Evolutionary conservation across 2,329 filamentous ascomycete genomes (phyloP), one percentile per base, ranked within the genome.

Genomic region (Pleurostoma richardsiae): DNA sequence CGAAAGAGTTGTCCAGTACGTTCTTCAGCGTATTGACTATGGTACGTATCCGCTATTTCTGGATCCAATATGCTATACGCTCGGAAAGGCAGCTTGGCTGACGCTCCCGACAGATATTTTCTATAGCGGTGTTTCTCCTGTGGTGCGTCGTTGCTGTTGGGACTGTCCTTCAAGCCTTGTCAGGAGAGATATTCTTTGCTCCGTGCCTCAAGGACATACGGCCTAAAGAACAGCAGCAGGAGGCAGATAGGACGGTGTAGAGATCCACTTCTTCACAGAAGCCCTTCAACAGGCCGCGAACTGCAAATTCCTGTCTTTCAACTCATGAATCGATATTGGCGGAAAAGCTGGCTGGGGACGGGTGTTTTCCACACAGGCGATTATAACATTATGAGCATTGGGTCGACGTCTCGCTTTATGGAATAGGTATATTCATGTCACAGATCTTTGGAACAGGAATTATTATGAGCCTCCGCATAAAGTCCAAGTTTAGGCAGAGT

Each of bases 111-210:
- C 45, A 70, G 65, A 65, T 73, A 39, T 60, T 72, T 30, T 71
- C 70, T 1, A 50, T 70, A 2, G 57, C 61, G 1, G 70, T 74
- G 2, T 56, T 71, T 11, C 45, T 67, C 7, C 59, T 75, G 2
- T 74, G 71, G 71, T 49, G 64, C 29, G 53, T 73, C 8, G 70
- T 75, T 6, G 63, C 66, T 3, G 44, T 52, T 4, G 59, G 66
- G 43, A 74, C 72, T 1, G 26, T 66, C 4, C 61, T 59, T n/a
- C 53, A 67, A 43, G 69, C 57, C 6, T 46, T 63, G 2, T 66
- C 62, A 0, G 70, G 70, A 10, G 66, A 72, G 36, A 68, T 75
- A 52, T 72, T 74, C 53, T 62, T 68, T 44, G 71, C 70, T 0
- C 70, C 71, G 2, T 74, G 71, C 45, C 53, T 73, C 39, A 66